A percentile compares a stretch with the other conserved stretches of the same genome.
These are phyloP conservation scores for Pseudogymnoascus sp. DNA, from an alignment of 2,329 filamentous ascomycete species.

Conservation along the genomic window DNA sequence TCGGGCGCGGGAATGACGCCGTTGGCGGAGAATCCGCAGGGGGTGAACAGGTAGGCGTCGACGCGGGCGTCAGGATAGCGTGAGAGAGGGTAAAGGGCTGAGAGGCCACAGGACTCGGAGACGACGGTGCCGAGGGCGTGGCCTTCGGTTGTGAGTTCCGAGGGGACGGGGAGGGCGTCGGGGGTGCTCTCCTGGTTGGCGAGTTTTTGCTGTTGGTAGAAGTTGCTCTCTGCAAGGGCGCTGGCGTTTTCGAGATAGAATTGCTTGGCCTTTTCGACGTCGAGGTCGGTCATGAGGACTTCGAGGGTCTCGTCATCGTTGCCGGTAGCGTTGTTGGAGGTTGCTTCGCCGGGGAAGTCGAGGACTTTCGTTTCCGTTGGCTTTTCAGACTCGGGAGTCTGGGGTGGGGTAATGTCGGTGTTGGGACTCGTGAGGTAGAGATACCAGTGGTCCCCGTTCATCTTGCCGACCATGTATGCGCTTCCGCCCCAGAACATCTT, in stretches of 20 bases:
- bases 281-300: conserved; percentile 64
- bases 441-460: conserved; percentile 99
- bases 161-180: conserved; percentile 49
- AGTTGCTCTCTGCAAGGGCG: conserved; percentile 74
- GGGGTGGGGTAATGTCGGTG: conserved; percentile 69
- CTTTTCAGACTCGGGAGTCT: conserved; percentile 56
- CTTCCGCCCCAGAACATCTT: conserved; percentile 86
- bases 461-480: conserved; percentile 99
- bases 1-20: conserved; percentile 75
- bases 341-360: conserved; percentile 23
- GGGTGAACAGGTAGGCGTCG: conserved; percentile 92
- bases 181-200: conserved; percentile 53
- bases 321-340: conserved; percentile 14
- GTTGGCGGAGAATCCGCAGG: conserved; percentile 95
- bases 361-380: conserved; percentile 26
- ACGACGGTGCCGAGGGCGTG: conserved; percentile 89
- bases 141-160: conserved; percentile 82
- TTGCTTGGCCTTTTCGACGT: conserved; percentile 60
- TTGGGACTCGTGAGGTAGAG: conserved; percentile 89
- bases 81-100: conserved; percentile 76
- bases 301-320: conserved; percentile 67
- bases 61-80: conserved; percentile 89
- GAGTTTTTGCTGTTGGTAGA: conserved; percentile 53
- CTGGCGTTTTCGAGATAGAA: conserved; percentile 75
- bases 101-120: conserved; percentile 79